Percentiles rank a stretch among this genome's conserved stretches.
Conservation (phyloP, 2,329 filamentous ascomycete species). For the Dendryphion nanum region DNA sequence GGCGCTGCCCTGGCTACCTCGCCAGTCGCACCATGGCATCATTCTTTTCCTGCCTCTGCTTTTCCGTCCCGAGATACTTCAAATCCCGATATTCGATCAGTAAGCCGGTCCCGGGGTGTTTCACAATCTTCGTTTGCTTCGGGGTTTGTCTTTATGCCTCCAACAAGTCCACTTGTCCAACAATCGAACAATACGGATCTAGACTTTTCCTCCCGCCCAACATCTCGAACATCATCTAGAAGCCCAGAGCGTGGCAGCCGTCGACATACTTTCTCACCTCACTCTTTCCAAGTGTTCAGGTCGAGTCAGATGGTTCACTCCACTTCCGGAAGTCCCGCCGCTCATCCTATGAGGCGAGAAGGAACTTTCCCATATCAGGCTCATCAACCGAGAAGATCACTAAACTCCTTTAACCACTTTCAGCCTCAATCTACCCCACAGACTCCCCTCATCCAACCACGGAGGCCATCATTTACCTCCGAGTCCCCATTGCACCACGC, state of each 20-base stretch:
- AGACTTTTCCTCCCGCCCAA: conserved; percentile 55
- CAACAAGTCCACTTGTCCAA: conserved; percentile 89
- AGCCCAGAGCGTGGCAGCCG: conserved; percentile 55
- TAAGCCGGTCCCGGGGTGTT: conserved; percentile 39
- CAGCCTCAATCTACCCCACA: conserved; percentile 43
- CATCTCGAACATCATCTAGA: conserved; percentile 34
- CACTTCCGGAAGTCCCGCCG: conserved; percentile 28
- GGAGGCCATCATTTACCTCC: conserved; percentile 69
- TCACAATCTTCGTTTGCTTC: conserved; percentile 67
- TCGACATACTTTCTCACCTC: conserved; percentile 71
- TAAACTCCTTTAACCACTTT: conserved; percentile 57
- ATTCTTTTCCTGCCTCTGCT: conserved; percentile 43
- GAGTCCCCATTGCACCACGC: conserved; percentile 85
- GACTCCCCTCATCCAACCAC: conserved; percentile 50
- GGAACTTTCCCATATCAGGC: conserved; percentile 67
- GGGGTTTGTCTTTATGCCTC: conserved; percentile 80
- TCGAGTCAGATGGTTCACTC: conserved; percentile 39
- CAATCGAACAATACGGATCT: conserved; percentile 81
- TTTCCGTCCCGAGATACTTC: conserved; percentile 14
- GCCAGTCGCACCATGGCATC: conserved; percentile 59
- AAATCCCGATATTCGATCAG: conserved; percentile 31
- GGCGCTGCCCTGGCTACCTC: conserved; percentile 44
- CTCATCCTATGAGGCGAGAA: conserved; percentile 54
- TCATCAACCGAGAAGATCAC: conserved; percentile 73
- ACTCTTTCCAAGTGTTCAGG: conserved; percentile 53